Evolutionary conservation across 208 protist species (phyloP).

Genomic region (Crithidia bombi): DNA sequence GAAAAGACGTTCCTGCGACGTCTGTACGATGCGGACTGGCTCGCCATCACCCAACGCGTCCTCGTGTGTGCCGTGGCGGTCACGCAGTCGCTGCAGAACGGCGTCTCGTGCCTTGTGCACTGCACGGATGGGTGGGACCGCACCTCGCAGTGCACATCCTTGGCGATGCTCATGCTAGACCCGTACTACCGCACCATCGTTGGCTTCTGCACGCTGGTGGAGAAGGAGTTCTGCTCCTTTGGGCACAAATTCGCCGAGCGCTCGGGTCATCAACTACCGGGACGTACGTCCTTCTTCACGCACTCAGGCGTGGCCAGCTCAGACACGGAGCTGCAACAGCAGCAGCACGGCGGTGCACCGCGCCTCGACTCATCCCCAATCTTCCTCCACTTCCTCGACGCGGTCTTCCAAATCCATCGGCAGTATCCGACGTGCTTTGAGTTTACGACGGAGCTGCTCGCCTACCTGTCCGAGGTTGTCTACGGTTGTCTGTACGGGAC

Average conservation of each 20-base stretch:
- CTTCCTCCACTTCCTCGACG: conserved; percentile 96
- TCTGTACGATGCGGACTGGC: conserved; percentile 71
- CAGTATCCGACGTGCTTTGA: conserved; percentile 96
- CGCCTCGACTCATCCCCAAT: conserved; percentile 89
- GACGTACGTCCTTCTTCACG: conserved; percentile 51
- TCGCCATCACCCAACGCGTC: conserved; percentile 67
- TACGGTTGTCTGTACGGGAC: conserved; percentile 90
- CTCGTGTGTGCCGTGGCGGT: conserved; percentile 52
- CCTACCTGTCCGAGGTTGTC: conserved; percentile 83
- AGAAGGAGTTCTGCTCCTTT: conserved; percentile 96
- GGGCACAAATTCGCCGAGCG: conserved; percentile 96
- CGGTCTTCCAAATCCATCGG: conserved; percentile 92
- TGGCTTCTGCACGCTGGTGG: conserved; percentile 94
- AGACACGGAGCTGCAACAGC: conserved; percentile 50
- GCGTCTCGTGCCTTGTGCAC: conserved; percentile 89
- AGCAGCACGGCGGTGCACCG: conserved; percentile 16
- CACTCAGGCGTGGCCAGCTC: conserved; percentile 46
- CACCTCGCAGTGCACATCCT: conserved; percentile 88
- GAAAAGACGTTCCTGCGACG: conserved; percentile 58
- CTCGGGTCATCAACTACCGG: conserved; percentile 67
- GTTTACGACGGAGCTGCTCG: conserved; percentile 91
- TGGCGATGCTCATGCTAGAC: conserved; percentile 93
- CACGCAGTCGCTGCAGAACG: conserved; percentile 52
- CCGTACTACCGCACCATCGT: conserved; percentile 95
- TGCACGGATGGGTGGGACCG: conserved; percentile 97